phyloP scores from a whole-genome alignment of 2,329 filamentous ascomycete genomes.

The Aspergillus floridensis region DNA sequence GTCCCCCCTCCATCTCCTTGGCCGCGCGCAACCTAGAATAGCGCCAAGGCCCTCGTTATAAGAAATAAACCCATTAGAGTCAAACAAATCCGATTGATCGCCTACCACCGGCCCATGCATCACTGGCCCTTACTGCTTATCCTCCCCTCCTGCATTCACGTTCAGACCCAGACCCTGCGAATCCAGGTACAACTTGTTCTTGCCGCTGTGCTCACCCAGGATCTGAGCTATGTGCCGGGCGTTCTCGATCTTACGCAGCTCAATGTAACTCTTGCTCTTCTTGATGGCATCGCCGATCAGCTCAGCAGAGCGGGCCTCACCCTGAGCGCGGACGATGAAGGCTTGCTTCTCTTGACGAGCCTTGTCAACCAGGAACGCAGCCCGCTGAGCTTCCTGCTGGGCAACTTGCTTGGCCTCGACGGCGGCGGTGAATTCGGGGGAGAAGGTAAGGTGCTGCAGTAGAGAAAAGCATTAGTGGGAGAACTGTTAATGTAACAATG shows the following conservation, averaged over 20 bases:
- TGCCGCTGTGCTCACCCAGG: conserved; percentile 78
- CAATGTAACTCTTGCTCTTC: conserved; percentile 96
- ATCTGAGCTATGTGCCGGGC: conserved; percentile 83
- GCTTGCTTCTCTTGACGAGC: conserved; percentile 99
- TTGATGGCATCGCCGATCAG: conserved; percentile 99
- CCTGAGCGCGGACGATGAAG: conserved; percentile 96
- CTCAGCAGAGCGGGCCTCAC: conserved; percentile 96
- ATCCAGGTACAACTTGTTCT: conserved; percentile 93
- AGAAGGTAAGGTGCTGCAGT: conserved; percentile 63
- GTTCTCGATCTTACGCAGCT: conserved; percentile 97
- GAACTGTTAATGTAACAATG: neutral
- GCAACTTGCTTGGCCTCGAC: conserved; percentile 69
- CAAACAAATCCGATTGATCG: neutral
- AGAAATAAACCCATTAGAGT: neutral
- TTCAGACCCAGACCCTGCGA: conserved; percentile 88
- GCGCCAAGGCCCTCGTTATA: conserved; percentile 8
- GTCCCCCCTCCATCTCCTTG: conserved; percentile 19
- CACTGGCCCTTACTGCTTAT: conserved; percentile 4
- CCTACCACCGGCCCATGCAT: conserved; percentile 1
- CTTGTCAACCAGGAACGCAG: conserved; percentile 97
- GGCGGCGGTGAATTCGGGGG: conserved; percentile 66
- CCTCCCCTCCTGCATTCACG: conserved; percentile 52
- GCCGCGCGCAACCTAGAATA: conserved; percentile 3
- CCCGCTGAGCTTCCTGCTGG: conserved; percentile 91
- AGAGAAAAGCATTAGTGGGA: conserved; percentile 6